Evolutionary conservation across 306 rosid species (phyloP), one percentile per base, ranked within the genome.

Genomic region (Vigna reflexopilosa): DNA sequence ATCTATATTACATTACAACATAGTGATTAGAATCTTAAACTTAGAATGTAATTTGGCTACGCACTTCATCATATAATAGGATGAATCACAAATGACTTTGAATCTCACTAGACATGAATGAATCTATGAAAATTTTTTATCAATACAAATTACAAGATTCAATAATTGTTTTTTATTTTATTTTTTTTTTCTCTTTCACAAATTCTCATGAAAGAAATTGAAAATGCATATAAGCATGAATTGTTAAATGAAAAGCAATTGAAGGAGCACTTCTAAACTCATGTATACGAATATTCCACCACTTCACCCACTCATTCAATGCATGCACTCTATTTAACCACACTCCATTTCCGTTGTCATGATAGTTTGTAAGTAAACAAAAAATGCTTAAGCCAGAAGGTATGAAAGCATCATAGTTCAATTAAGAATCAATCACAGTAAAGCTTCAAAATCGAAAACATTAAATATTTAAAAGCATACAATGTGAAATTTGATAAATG

Each of bases 391-490:
- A 34, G 76, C 9, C n/a, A 67, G 34, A 81, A 75, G 24, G 38
- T 67, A 40, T 57, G 47, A 11, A 74, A 67, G 78, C 67, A 52
- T 26, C 73, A 26, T 51, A 57, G 32, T 63, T 54, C 15, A 17
- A 51, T 73, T n/a, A 51, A 72, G 38, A 57, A 24, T 24, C 20
- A 38, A 56, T 34, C 26, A 22, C 24, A 11, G 9, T 65, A 12
- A 57, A 56, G 49, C 67, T 57, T 67, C 62, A 67, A 66, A 67
- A 56, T 57, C 70, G 34, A 67, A 48, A 36, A 81, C 56, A 22
- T 1, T 34, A 73, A 65, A 40, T 45, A 20, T 67, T 67, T 57
- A 57, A 68, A 47, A 15, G 45, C 47, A 50, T 58, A 57, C 65
- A 52, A 15, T 14, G 28, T 36, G 32, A n/a, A 24, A 74, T 73